Evolutionary conservation across 163 green algal genomes (phyloP).

Genomic region (Scenedesmus sp.): DNA sequence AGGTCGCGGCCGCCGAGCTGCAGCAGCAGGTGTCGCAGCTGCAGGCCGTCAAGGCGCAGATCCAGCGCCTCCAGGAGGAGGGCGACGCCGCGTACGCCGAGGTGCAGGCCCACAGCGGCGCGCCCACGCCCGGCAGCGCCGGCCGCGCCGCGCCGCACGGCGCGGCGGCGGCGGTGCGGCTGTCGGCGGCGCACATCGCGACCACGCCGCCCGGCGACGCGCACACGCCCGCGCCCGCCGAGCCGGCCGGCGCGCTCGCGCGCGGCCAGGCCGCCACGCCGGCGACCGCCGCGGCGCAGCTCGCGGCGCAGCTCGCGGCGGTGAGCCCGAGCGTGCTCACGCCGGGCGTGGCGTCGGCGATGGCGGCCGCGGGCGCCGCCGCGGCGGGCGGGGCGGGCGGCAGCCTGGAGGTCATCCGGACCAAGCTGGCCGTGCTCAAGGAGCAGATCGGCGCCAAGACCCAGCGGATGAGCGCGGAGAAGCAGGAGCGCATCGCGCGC

Average conservation of each 20-base stretch:
- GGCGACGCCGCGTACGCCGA: slow-evolving; percentile 17
- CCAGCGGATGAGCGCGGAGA: slow-evolving; percentile 28
- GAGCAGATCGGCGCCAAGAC: slow-evolving; percentile 25
- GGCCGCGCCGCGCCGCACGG: background rate
- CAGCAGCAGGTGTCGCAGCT: slow-evolving; percentile 33
- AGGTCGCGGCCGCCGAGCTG: slow-evolving; percentile 15
- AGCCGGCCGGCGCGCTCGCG: slow-evolving; percentile 12
- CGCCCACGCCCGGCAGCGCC: background rate
- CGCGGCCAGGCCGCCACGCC: slow-evolving; percentile 24
- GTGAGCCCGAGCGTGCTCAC: slow-evolving; percentile 42
- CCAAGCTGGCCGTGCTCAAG: slow-evolving; percentile 35
- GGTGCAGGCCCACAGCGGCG: slow-evolving; percentile 2
- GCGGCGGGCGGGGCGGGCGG: background rate
- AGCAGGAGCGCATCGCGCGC: slow-evolving; percentile 8
- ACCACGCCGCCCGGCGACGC: slow-evolving; percentile 16
- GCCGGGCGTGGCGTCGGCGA: slow-evolving; percentile 18
- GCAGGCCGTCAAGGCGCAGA: slow-evolving; percentile 32
- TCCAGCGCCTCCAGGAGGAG: slow-evolving; percentile 31
- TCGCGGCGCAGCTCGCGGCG: slow-evolving; percentile 19
- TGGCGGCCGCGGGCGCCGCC: slow-evolving; percentile 26
- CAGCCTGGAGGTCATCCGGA: slow-evolving; percentile 20
- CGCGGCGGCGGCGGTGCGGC: background rate
- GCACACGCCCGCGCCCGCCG: slow-evolving; percentile 13
- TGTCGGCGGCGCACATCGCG: slow-evolving; percentile 28
- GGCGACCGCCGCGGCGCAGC: slow-evolving; percentile 16